Conservation (phyloP, 129 eudicot genomes). For the Gnaphalium uliginosum region DNA sequence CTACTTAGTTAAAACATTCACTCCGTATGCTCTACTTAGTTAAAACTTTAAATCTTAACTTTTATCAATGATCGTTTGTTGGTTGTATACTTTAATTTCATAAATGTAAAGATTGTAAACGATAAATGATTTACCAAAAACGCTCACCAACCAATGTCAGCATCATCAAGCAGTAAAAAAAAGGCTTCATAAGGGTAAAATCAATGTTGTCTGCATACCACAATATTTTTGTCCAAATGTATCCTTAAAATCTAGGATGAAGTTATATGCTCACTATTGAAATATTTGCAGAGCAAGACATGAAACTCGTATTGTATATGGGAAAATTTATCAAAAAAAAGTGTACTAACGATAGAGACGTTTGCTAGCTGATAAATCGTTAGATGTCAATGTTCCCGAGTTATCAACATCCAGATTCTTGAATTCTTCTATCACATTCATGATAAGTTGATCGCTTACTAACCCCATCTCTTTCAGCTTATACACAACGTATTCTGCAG, state of each 20-base stretch:
- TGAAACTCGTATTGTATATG: neutral
- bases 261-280: neutral
- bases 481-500: conserved; percentile 63
- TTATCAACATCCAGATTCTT: conserved; percentile 62
- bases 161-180: too few species aligned
- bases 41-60: too few species aligned
- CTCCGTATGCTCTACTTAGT: too few species aligned
- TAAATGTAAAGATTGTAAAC: too few species aligned
- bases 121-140: neutral
- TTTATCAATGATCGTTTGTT: too few species aligned
- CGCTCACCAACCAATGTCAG: too few species aligned
- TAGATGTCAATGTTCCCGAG: conserved; percentile 66
- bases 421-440: conserved; percentile 58
- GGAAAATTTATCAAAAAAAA: too few species aligned
- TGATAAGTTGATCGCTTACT: conserved; percentile 57
- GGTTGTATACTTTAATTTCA: too few species aligned
- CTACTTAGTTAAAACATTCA: too few species aligned
- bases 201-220: neutral
- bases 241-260: too few species aligned
- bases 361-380: conserved; percentile 36
- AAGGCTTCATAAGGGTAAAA: neutral
- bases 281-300: neutral
- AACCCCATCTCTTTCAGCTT: conserved; percentile 89
- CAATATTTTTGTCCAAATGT: too few species aligned
- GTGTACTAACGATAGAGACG: neutral